Conservation (phyloP, 345 rosid genomes). For the Boechera retrofracta region DNA sequence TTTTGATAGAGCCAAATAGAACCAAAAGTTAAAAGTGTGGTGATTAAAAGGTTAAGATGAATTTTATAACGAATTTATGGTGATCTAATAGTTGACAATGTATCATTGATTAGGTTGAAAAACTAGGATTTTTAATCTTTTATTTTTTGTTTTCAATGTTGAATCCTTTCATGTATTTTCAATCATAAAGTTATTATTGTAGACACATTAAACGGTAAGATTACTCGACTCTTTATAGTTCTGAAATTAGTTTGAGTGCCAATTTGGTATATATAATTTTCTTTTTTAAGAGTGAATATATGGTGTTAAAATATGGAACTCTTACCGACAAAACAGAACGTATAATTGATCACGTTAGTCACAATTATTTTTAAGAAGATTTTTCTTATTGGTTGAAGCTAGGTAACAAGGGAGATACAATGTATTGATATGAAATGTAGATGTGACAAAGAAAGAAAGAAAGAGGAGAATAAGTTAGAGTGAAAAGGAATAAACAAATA, state of each 20-base stretch:
- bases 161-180: not conserved
- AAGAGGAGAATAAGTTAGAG: not conserved
- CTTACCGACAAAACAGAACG: too few relatives aligned
- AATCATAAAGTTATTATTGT: too few relatives aligned
- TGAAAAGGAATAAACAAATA: not conserved
- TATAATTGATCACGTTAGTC: too few relatives aligned
- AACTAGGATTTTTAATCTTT: not conserved
- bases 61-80: not conserved
- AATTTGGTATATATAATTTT: too few relatives aligned
- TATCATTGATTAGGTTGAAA: not conserved
- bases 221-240: not conserved
- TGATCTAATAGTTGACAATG: not conserved
- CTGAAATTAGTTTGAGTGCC: too few relatives aligned
- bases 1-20: slow-evolving; percentile 11
- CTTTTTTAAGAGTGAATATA: too few relatives aligned
- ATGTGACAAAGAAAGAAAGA: not conserved
- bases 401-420: not conserved
- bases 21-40: not conserved
- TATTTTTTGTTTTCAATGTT: too few relatives aligned
- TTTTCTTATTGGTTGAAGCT: not conserved
- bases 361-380: too few relatives aligned
- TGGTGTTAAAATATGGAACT: too few relatives aligned
- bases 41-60: not conserved
- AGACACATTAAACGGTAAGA: not conserved
- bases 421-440: not conserved